These are phyloP conservation scores for Aspergillus heteromorphus DNA, from an alignment of 495 filamentous ascomycete genomes.

Conservation along the genomic window DNA sequence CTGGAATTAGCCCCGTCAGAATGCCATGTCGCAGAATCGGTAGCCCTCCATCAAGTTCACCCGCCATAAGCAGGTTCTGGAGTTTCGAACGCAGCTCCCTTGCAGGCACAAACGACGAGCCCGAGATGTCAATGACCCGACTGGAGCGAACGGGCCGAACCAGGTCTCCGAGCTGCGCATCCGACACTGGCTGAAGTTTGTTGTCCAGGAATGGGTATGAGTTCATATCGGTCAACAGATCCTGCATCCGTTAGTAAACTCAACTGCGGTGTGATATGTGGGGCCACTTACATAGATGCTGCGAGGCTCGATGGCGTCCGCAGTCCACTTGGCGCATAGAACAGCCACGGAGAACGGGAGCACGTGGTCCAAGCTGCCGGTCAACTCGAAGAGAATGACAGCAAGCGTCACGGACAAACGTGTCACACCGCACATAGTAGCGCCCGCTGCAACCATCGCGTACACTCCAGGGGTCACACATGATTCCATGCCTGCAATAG, in stretches of 20 bases:
- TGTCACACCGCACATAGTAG: conserved; percentile 97
- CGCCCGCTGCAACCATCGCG: conserved; percentile 88
- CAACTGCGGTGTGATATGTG: background rate
- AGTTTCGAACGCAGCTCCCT: conserved; percentile 71
- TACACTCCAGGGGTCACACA: conserved; percentile 96
- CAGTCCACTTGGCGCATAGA: conserved; percentile 94
- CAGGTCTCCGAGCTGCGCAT: conserved; percentile 78
- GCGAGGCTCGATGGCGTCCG: conserved; percentile 88
- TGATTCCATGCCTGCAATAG: conserved; percentile 60
- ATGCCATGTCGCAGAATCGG: conserved; percentile 75
- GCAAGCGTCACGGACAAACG: conserved; percentile 89
- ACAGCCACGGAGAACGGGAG: conserved; percentile 91
- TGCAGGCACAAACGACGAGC: conserved; percentile 71
- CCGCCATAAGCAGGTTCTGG: conserved; percentile 72
- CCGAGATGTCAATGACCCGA: conserved; percentile 81
- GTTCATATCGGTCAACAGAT: conserved; percentile 94
- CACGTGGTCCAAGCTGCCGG: conserved; percentile 90
- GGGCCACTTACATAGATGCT: conserved; percentile 74
- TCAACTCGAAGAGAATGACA: conserved; percentile 93
- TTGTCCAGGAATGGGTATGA: conserved; percentile 94
- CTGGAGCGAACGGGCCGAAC: conserved; percentile 66
- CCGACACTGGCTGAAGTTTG: conserved; percentile 86
- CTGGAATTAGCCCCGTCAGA: conserved; percentile 88
- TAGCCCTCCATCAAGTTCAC: conserved; percentile 88
- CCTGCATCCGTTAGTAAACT: conserved; percentile 40